Base-by-base conservation (phyloP, 108 stramenopile species). In the Cylindrotheca closterium region DNA sequence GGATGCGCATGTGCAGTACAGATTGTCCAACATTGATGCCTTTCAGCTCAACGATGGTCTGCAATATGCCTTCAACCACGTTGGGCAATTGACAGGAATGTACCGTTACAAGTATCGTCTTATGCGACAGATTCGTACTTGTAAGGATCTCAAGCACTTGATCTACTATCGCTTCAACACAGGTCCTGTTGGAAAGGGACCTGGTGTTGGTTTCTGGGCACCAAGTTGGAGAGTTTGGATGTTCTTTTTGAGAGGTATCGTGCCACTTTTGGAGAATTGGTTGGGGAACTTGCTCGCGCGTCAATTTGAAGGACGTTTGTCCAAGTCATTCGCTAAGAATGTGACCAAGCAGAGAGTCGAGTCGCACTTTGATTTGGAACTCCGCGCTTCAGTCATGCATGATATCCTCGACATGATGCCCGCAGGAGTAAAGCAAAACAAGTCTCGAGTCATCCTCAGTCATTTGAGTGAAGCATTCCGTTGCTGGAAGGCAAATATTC, bases 331-430 rank as follows among this genome's bases (percentile, higher is more conserved):
- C 51, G 98, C 98, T 29, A 97, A 96, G 87, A 98, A 93, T 66
- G 96, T 99, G 15, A 99, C 99, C 19, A 99, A 99, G 80, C 99
- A 99, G 77, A 79, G 99, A 22, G 99, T 98, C 5, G 99, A 99
- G 79, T 93, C 91, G 31, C 98, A 99, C 77, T 99, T 98, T 77
- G 99, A 99, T 79, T 80, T 99, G 51, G 98, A 99, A 75, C 79
- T 99, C 31, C 89, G 99, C 18, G 99, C 99, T 47, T 96, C 95
- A 51, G 99, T 99, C 46, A 98, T 99, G 96, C 99, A 98, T 76
- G 99, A 99, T 65, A 99, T 99, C 57, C 86, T 99, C 27, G 99
- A 99, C 77, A 98, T 98, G 98, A 99, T 99, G 99, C 99, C 99
- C 1, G 94, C 98, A 55, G 98, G 98, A 61, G 93, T 99, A 23